Evolutionary conservation across 148 eudicot species (phyloP).

Genomic region (Polygonum maritimum): DNA sequence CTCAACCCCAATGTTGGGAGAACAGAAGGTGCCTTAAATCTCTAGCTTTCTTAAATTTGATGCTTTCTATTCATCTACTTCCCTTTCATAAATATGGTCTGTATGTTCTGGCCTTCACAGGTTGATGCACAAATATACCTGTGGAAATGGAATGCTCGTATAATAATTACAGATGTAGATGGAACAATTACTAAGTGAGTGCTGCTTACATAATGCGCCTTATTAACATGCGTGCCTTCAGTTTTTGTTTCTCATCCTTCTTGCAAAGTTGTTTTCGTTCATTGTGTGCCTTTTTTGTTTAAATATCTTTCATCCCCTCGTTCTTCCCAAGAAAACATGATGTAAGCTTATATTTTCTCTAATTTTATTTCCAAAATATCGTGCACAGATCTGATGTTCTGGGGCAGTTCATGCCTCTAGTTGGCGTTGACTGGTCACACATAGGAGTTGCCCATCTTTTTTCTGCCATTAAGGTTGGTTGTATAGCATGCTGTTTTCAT

Average conservation of each 20-base stretch:
- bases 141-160: slow-evolving; percentile 85
- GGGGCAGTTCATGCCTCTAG: slow-evolving; percentile 97
- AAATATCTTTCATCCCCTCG: neutral
- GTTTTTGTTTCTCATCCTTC: neutral
- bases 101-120: slow-evolving; percentile 27
- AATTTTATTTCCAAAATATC: neutral
- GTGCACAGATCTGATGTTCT: slow-evolving; percentile 84
- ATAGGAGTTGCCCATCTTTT: slow-evolving; percentile 92
- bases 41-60: neutral
- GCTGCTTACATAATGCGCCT: neutral
- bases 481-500: neutral
- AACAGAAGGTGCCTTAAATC: slow-evolving; percentile 47
- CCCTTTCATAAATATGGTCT: neutral
- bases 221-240: neutral
- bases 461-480: slow-evolving; percentile 86
- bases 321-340: neutral
- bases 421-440: slow-evolving; percentile 90
- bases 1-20: slow-evolving; percentile 68
- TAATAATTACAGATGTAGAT: slow-evolving; percentile 96
- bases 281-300: neutral
- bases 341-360: neutral
- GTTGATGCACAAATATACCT: slow-evolving; percentile 87
- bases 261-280: neutral
- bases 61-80: slow-evolving; percentile 1
- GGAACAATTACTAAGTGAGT: slow-evolving; percentile 96